Conservation (phyloP, 2,329 filamentous ascomycete species). For the Calonectria fujianensis region DNA sequence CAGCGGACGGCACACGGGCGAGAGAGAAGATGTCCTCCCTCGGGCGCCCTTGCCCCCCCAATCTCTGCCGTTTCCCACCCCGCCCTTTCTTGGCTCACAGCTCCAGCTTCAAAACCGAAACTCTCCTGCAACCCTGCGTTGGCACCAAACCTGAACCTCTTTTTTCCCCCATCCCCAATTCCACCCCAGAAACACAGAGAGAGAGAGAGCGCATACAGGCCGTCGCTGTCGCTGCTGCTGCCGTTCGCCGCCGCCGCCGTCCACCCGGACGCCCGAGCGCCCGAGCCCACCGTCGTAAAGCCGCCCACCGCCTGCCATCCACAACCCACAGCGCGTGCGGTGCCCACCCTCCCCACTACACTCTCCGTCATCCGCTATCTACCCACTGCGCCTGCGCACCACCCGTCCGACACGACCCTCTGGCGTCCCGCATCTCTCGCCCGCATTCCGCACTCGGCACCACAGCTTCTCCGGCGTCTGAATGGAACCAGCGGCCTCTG, state of each 20-base stretch:
- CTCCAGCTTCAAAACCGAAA: conserved; percentile 29
- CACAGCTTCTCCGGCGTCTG: conserved; percentile 48
- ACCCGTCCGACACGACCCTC: conserved; percentile 44
- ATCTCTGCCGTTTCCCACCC: conserved; percentile 28
- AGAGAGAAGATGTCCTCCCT: conserved; percentile 10
- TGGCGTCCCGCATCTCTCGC: conserved; percentile 45
- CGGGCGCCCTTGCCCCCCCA: background rate
- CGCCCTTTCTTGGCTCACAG: conserved; percentile 31
- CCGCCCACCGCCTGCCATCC: conserved; percentile 44
- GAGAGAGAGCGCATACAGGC: conserved; percentile 11
- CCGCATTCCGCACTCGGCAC: conserved; percentile 49
- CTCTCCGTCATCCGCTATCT: conserved; percentile 3
- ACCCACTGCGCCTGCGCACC: conserved; percentile 13
- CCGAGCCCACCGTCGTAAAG: conserved; percentile 50
- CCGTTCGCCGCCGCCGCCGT: conserved; percentile 48
- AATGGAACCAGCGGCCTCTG: conserved; percentile 53
- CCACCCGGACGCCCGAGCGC: conserved; percentile 55
- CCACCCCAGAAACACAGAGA: background rate
- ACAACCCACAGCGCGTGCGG: conserved; percentile 14
- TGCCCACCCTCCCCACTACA: background rate
- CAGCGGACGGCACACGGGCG: conserved; percentile 30
- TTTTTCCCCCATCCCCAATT: background rate
- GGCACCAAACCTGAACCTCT: conserved; percentile 30
- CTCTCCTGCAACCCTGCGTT: conserved; percentile 21
- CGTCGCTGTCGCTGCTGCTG: conserved; percentile 37